Evolutionary conservation across 2,329 filamentous ascomycete genomes (phyloP).

Genomic region (Ilyonectria mors-panacis): DNA sequence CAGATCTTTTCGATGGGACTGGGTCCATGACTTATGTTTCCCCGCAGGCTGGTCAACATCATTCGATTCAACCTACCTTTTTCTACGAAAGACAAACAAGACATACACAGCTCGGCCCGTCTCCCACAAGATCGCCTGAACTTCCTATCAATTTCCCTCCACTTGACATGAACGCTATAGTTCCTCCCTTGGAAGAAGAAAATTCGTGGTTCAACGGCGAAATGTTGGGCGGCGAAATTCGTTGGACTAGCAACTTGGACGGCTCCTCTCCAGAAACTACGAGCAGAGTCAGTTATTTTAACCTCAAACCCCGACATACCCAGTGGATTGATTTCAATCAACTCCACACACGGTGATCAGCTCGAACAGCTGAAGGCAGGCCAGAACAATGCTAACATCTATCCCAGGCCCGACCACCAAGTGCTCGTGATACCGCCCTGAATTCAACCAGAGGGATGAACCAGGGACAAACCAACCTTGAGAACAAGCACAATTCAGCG

Average conservation of each 20-base stretch:
- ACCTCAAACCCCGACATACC: background rate
- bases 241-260: background rate
- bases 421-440: background rate
- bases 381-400: background rate
- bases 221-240: background rate
- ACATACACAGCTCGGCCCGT: background rate
- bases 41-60: background rate
- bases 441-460: background rate
- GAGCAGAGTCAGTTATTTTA: background rate
- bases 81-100: background rate
- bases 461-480: background rate
- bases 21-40: background rate
- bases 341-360: background rate
- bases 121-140: background rate
- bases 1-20: background rate
- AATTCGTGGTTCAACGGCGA: background rate
- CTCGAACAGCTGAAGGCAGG: background rate
- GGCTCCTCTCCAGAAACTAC: background rate
- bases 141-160: conserved; percentile 11
- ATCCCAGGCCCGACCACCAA: background rate
- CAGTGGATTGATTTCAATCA: background rate
- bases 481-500: background rate
- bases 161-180: background rate
- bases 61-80: background rate
- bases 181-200: background rate